phyloP scores from a whole-genome alignment of 2,329 filamentous ascomycete species.

The Purpureocillium takamizusanense region DNA sequence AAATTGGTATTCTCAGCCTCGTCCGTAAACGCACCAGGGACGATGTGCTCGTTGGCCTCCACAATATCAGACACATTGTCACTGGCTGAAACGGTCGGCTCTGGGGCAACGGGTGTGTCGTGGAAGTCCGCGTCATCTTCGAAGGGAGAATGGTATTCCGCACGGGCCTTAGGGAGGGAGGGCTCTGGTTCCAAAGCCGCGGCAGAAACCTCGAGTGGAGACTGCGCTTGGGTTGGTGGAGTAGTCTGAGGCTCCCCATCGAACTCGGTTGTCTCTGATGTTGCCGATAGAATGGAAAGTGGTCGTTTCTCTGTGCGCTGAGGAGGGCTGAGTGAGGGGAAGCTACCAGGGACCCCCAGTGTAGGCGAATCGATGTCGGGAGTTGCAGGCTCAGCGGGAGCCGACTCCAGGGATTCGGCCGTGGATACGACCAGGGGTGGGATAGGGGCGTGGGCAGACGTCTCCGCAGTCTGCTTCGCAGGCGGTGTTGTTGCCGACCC shows the following conservation, averaged over 20 bases:
- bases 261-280: constrained; percentile 59
- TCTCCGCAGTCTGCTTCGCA: neutral
- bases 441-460: neutral
- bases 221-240: constrained; percentile 27
- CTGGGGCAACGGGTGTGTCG: constrained; percentile 3
- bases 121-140: constrained; percentile 30
- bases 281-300: constrained; percentile 48
- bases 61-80: no score
- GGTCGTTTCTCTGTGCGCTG: constrained; percentile 38
- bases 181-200: no score
- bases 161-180: constrained; percentile 16
- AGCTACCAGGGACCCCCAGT: constrained; percentile 56
- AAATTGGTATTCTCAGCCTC: constrained; percentile 24
- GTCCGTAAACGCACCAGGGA: constrained; percentile 22
- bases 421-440: constrained; percentile 7
- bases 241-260: constrained; percentile 63
- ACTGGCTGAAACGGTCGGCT: no score
- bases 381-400: constrained; percentile 5
- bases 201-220: constrained; percentile 10
- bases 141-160: constrained; percentile 42
- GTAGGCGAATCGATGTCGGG: constrained; percentile 49
- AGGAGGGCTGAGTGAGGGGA: constrained; percentile 34
- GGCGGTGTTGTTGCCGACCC: neutral
- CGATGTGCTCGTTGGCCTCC: constrained; percentile 5
- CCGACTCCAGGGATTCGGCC: neutral